phyloP scores from a whole-genome alignment of 768 basidiomycete genomes.

The Gloeophyllum trabeum region DNA sequence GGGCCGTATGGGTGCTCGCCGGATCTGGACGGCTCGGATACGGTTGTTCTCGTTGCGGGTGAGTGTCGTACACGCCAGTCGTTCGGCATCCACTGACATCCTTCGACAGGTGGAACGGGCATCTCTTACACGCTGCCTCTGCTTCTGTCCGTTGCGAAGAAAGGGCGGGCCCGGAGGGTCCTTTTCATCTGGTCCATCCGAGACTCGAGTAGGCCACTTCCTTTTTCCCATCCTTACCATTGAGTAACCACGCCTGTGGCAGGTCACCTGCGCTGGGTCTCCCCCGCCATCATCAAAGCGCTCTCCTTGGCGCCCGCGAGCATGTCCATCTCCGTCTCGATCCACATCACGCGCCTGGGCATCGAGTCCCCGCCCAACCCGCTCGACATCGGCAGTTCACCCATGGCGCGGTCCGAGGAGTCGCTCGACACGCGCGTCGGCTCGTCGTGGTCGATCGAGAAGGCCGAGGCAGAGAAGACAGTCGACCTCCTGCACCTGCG shows the following conservation, averaged over 20 bases:
- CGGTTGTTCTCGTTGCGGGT: conserved; percentile 41
- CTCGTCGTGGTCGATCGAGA: conserved; percentile 5
- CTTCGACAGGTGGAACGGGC: conserved; percentile 32
- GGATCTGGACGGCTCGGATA: conserved; percentile 27
- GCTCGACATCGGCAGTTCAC: too few species aligned
- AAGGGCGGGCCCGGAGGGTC: conserved; percentile 17
- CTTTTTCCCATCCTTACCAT: not conserved
- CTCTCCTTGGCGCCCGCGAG: conserved; percentile 17
- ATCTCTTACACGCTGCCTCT: conserved; percentile 35
- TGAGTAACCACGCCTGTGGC: not conserved
- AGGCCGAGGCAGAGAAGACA: conserved; percentile 6
- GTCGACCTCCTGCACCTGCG: conserved; percentile 12
- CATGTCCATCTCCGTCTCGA: conserved; percentile 24
- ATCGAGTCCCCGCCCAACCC: conserved; percentile 1
- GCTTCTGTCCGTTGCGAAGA: conserved; percentile 32
- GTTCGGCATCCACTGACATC: not conserved
- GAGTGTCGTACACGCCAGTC: conserved; percentile 4
- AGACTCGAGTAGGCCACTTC: conserved; percentile 18
- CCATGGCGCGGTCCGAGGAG: conserved; percentile 12
- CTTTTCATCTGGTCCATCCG: conserved; percentile 33
- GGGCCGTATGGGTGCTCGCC: conserved; percentile 45
- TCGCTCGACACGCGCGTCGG: conserved; percentile 10
- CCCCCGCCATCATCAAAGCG: conserved; percentile 22
- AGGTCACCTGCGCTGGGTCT: conserved; percentile 35
- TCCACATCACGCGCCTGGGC: conserved; percentile 26